A percentile compares a stretch with the other conserved stretches of the same genome.
Conservation (phyloP, 1,139 yeast species). For the Yamadazyma diddensiae region DNA sequence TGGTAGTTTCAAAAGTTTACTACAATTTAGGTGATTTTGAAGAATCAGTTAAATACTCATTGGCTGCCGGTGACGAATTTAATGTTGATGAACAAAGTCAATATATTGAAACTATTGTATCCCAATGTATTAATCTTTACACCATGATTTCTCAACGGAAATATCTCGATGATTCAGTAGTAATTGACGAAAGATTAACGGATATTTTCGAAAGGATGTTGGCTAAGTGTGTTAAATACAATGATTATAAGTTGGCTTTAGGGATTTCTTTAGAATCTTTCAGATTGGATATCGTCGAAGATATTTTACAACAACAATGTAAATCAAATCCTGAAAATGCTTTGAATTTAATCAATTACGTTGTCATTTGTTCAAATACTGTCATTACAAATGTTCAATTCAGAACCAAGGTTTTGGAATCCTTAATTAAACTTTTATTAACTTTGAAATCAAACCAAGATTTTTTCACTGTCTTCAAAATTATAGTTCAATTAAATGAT, state of each 20-base stretch:
- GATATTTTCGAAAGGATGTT: conserved; percentile 85
- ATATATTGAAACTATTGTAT: conserved; percentile 88
- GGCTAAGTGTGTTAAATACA: conserved; percentile 65
- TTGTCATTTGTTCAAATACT: conserved; percentile 69
- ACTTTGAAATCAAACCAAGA: conserved; percentile 68
- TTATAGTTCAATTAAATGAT: conserved; percentile 86
- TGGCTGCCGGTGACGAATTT: conserved; percentile 80
- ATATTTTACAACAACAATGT: conserved; percentile 51
- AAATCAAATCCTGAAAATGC: conserved; percentile 41
- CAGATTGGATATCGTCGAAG: conserved; percentile 76
- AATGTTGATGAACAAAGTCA: conserved; percentile 75
- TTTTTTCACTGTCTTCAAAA: conserved; percentile 73
- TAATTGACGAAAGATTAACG: conserved; percentile 61
- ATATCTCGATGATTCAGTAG: conserved; percentile 38
- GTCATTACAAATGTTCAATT: conserved; percentile 60
- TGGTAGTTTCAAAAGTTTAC: conserved; percentile 90
- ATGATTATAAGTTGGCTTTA: conserved; percentile 77
- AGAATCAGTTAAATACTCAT: conserved; percentile 83
- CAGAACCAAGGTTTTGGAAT: conserved; percentile 60
- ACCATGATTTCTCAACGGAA: conserved; percentile 59
- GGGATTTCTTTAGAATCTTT: conserved; percentile 90
- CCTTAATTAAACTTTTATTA: conserved; percentile 60
- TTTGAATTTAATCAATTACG: conserved; percentile 64
- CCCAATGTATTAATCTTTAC: conserved; percentile 86
- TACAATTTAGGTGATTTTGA: conserved; percentile 94